A percentile compares a stretch with the other conserved stretches of the same genome.
phyloP scores from a whole-genome alignment of 805 yeast species.

The Nakazawaea sp. region DNA sequence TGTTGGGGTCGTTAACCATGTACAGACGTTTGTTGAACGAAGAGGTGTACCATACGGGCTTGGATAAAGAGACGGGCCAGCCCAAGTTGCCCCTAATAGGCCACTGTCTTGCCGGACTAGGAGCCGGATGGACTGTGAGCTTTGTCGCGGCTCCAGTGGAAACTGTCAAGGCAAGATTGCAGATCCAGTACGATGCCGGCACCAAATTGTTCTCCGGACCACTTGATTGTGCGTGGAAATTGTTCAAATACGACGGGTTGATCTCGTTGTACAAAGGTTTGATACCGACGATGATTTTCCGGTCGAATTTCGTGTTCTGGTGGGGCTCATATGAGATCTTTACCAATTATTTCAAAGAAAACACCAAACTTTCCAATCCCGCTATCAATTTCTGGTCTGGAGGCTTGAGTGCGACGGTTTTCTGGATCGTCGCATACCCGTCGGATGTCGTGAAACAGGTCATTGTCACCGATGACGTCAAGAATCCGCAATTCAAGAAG shows the following conservation, averaged over 20 bases:
- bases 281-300: slow-evolving; percentile 78
- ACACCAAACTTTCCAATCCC: slow-evolving; percentile 61
- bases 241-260: slow-evolving; percentile 55
- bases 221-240: slow-evolving; percentile 58
- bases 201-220: slow-evolving; percentile 71
- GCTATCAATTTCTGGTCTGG: slow-evolving; percentile 89
- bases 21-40: slow-evolving; percentile 66
- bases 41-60: slow-evolving; percentile 38
- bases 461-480: slow-evolving; percentile 71
- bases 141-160: slow-evolving; percentile 96
- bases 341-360: slow-evolving; percentile 57
- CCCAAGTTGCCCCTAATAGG: slow-evolving; percentile 64
- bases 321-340: slow-evolving; percentile 90
- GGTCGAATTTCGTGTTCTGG: slow-evolving; percentile 84
- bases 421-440: slow-evolving; percentile 88
- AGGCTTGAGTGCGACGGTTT: slow-evolving; percentile 78
- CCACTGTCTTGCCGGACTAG: slow-evolving; percentile 65
- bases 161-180: slow-evolving; percentile 80
- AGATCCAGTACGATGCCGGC: slow-evolving; percentile 80
- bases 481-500: slow-evolving; percentile 60
- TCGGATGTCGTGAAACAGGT: slow-evolving; percentile 85
- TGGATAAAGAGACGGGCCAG: slow-evolving; percentile 31
- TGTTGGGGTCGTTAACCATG: slow-evolving; percentile 80
- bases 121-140: slow-evolving; percentile 90
- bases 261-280: slow-evolving; percentile 77